These are phyloP conservation scores for Botryosphaeria agaves DNA, from an alignment of 2,329 filamentous ascomycete species.

Conservation along the genomic window DNA sequence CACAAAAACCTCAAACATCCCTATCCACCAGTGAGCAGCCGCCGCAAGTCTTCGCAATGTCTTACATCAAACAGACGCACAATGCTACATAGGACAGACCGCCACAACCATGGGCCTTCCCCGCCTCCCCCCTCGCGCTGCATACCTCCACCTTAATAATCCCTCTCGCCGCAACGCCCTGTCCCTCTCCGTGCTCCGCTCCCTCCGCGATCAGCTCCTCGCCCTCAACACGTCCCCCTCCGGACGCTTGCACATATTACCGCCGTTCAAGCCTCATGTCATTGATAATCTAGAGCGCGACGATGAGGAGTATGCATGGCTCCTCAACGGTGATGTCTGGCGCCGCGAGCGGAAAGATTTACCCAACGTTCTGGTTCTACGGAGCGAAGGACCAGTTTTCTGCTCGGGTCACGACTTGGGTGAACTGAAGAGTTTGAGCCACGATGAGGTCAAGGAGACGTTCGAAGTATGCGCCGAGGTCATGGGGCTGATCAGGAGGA, in stretches of 20 bases:
- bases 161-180: conserved; percentile 1
- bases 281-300: not conserved
- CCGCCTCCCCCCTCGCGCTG: not conserved
- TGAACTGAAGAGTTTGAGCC: not conserved
- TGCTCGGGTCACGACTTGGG: conserved; percentile 1
- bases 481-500: not conserved
- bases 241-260: conserved; percentile 1
- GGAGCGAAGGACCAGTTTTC: conserved; percentile 1
- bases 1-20: no score
- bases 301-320: conserved; percentile 1
- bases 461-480: not conserved
- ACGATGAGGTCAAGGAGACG: conserved; percentile 1
- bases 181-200: conserved; percentile 1
- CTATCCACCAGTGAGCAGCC: no score
- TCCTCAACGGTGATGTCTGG: not conserved
- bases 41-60: no score
- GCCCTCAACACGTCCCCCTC: conserved; percentile 1
- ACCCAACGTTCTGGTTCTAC: not conserved
- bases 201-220: not conserved
- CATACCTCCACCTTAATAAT: not conserved
- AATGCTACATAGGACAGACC: no score
- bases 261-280: conserved; percentile 1
- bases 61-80: no score
- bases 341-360: not conserved
- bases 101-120: not conserved